Evolutionary conservation across 2,329 filamentous ascomycete genomes (phyloP), one percentile per base, ranked within the genome.

Genomic region (Sclerotinia borealis): DNA sequence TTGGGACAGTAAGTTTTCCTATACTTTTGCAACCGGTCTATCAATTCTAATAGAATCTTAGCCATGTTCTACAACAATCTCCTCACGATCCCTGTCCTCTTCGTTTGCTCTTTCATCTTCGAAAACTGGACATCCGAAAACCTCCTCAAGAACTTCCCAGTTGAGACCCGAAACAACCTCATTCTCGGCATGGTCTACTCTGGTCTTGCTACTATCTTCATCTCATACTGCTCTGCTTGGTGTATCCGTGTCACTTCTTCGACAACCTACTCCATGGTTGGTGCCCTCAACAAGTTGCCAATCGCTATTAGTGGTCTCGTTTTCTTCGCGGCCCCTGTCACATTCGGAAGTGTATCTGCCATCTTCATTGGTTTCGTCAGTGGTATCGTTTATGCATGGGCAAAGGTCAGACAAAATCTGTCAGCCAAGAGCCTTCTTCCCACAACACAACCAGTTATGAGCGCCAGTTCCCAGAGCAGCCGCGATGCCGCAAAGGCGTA

Each of bases 41-140:
- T 39, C 25, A 37, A 25, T 67, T 52, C 76, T 80, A 71, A 78
- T 73, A 49, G 10, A 48, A 11, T 43, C 63, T 54, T 68, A 98
- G 93, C 93, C 74, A 99, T 98, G 95, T 98, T 95, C 81, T 99
- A 99, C 83, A 99, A 99, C 85, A 98, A 99, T 79, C 85, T 98
- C 54, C 86, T 99, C 69, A 96, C 93, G 63, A 96, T 99, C 68
- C 95, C 95, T 34, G 89, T 98, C 72, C 86, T 99, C 59, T 77
- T 98, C 64, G 76, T 92, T 71, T 87, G 88, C 76, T 96, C 93
- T 39, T 80, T 97, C 60, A 72, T 96, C 68, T 80, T 89, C 69
- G 95, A 99, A 77, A 91, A 98, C 79, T 99, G 95, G 95, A 96
- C 93, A 8, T 80, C 85, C 58, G 82, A 83, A 66, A 99, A 99